Percentiles rank a stretch among this genome's conserved stretches.
Conservation (phyloP, 2,329 filamentous ascomycete species). For the Microsporum canis region DNA sequence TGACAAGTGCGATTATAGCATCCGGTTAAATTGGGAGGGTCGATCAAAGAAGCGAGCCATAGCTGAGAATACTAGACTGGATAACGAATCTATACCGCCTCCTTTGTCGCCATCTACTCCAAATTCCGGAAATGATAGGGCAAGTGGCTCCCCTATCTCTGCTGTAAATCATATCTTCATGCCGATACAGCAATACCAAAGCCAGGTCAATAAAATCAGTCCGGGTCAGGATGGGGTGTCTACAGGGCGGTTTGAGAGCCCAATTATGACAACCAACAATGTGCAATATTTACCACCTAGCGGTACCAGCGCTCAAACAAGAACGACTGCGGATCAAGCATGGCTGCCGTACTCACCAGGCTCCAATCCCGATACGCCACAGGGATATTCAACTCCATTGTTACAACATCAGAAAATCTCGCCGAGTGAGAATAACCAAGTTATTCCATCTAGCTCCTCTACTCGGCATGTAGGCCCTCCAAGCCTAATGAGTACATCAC, state of each 20-base stretch:
- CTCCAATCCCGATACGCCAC: background rate
- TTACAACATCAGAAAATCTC: background rate
- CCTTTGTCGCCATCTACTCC: background rate
- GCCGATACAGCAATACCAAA: background rate
- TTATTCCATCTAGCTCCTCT: background rate
- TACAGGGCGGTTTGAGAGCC: background rate
- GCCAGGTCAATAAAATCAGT: background rate
- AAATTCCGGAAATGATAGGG: background rate
- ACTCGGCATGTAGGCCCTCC: background rate
- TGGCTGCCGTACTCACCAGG: background rate
- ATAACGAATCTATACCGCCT: background rate
- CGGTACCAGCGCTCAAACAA: background rate
- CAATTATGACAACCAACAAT: background rate
- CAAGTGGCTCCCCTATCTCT: background rate
- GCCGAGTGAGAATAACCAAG: background rate
- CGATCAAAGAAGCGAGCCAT: slow-evolving; percentile 30
- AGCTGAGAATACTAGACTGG: background rate
- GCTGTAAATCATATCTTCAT: background rate
- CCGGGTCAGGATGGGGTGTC: background rate
- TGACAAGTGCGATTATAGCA: slow-evolving; percentile 68
- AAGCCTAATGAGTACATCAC: background rate
- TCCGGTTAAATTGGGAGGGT: slow-evolving; percentile 70
- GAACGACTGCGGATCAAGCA: background rate
- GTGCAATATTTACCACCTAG: background rate
- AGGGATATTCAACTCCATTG: background rate